These are phyloP conservation scores for Diaporthe eres DNA, from an alignment of 2,329 filamentous ascomycete species.

Conservation along the genomic window DNA sequence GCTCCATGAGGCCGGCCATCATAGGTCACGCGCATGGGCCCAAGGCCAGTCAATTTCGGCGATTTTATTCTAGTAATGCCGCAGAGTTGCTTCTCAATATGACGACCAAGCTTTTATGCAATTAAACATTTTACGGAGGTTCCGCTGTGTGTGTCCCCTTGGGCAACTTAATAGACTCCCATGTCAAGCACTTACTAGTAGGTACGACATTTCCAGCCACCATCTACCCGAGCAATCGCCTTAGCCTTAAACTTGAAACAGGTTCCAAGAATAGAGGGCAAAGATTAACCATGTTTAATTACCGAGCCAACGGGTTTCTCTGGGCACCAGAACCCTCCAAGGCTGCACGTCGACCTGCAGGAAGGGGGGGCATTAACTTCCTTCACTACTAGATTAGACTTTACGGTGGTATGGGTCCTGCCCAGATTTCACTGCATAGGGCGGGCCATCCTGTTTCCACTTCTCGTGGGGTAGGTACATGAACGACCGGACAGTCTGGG, in stretches of 20 bases:
- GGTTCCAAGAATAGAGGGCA: slow-evolving; percentile 24
- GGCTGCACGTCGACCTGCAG: slow-evolving; percentile 4
- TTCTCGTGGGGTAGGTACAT: slow-evolving; percentile 9
- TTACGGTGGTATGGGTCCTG: background rate
- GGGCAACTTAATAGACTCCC: slow-evolving; percentile 1
- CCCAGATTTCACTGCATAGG: background rate
- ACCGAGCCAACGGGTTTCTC: slow-evolving; percentile 25
- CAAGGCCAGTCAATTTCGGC: slow-evolving; percentile 5
- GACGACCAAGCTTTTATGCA: slow-evolving; percentile 19
- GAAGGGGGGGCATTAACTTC: background rate
- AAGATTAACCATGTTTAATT: slow-evolving; percentile 7
- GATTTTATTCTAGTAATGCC: background rate
- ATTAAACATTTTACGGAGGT: background rate
- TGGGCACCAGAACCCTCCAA: background rate
- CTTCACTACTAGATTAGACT: background rate
- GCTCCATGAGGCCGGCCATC: background rate
- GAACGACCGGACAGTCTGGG: background rate
- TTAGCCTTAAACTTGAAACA: slow-evolving; percentile 20
- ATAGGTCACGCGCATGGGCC: background rate
- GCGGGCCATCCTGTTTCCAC: background rate
- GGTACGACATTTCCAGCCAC: background rate
- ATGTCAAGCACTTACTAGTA: background rate
- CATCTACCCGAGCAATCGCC: background rate
- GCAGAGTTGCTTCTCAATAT: background rate
- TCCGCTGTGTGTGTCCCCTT: background rate